Base-by-base conservation (phyloP, 129 eudicot genomes). In the carrot (Daucus carota) region DNA sequence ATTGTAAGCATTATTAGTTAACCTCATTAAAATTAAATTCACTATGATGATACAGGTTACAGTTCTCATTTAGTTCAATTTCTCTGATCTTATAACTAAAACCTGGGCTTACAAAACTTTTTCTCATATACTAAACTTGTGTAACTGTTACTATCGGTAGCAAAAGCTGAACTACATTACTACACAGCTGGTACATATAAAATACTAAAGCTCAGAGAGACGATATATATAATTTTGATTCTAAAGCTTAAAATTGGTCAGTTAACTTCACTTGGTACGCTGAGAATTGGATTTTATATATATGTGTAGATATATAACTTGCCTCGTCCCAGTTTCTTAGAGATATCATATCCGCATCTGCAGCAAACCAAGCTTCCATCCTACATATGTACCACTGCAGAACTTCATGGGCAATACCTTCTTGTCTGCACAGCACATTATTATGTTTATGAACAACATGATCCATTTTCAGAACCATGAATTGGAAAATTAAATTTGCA, bases 361-460 rank as follows among this genome's bases (percentile, higher is more conserved):
- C 97, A 77, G 96, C 99, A 81, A 94, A 94, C 99, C 99, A 94
- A 45, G 99, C 99, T 79, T 94, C 99, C 99, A 94, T 84, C 83
- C 99, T 83, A 81, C 97, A 91, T 33, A 94, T 83, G 89, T 87
- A 94, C 99, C 99, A 94, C 65, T 94, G 96, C 83, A 94, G 60
- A 59, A 94, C 99, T 88, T 94, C 96, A 67, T 87, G 83, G 1
- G 97, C 93, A 70, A 89, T 93, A 70, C 99, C 99, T 89, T 86
- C 86, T 83, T 89, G 97, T 76, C 99, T 94, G 81, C 75, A 77
- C 5, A 34, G 79, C 52, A 66, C 1, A 75, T 0, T n/a, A 48
- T 42, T 11, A 71, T 38, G 33, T 82, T 54, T 33, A 44, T 81
- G n/a, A 80, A 45, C 24, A 50, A 42, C 66, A 50, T 42, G 28